Percentiles rank a stretch among this genome's conserved stretches.
Conservation (phyloP, 164 flowering plant genomes). For the Malania oleifera region DNA sequence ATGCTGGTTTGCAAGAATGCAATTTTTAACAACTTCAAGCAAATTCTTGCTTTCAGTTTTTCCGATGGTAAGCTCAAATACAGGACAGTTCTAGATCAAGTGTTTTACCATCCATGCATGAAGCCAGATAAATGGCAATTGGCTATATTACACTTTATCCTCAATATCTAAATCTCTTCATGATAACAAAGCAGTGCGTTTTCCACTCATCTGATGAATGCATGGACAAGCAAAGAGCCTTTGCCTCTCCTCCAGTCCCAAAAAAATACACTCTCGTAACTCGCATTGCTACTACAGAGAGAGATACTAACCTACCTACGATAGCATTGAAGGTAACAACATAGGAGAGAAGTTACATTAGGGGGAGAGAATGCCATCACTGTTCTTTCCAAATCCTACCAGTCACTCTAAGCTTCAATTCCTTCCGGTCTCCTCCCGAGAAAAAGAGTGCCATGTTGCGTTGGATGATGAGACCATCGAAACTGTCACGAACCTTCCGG, state of each 20-base stretch:
- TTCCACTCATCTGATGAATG: slow-evolving; percentile 31
- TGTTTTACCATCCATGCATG: too few species aligned
- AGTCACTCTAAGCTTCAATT: slow-evolving; percentile 53
- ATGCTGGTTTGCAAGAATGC: too few species aligned
- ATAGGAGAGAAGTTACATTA: not conserved
- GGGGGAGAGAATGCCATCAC: slow-evolving; percentile 10
- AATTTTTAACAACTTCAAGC: too few species aligned
- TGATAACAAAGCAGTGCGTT: too few species aligned
- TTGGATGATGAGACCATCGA: slow-evolving; percentile 57
- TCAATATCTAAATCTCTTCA: too few species aligned
- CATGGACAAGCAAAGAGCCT: slow-evolving; percentile 49
- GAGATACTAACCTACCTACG: slow-evolving; percentile 5
- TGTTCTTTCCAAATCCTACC: slow-evolving; percentile 64
- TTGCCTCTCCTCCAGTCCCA: slow-evolving; percentile 37
- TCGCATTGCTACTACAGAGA: not conserved
- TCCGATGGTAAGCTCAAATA: too few species aligned
- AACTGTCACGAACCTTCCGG: slow-evolving; percentile 56
- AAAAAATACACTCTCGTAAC: slow-evolving; percentile 33
- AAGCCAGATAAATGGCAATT: too few species aligned
- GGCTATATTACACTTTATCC: too few species aligned
- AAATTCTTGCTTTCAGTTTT: too few species aligned
- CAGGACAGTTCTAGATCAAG: too few species aligned
- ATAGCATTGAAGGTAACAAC: not conserved
- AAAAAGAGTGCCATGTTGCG: slow-evolving; percentile 58
- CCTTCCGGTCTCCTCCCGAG: slow-evolving; percentile 57